Evolutionary conservation across 1,139 yeast genomes (phyloP).

Genomic region (Saccharomyces uvarum): DNA sequence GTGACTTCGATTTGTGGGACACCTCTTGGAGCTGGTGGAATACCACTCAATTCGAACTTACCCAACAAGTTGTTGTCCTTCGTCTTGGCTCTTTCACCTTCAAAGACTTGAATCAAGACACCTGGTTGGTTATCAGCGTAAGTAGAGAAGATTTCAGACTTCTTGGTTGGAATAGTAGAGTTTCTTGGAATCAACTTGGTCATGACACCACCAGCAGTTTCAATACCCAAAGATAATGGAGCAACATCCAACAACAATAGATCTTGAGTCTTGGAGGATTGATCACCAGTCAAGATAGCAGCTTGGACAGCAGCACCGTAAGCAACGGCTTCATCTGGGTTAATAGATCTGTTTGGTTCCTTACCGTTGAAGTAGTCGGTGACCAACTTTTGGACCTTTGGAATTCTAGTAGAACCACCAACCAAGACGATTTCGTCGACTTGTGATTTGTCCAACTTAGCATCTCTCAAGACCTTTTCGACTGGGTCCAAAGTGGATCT

Average conservation of each 20-base stretch:
- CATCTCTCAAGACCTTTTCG: slow-evolving; percentile 71
- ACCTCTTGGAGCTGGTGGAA: slow-evolving; percentile 97
- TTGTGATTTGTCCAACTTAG: slow-evolving; percentile 64
- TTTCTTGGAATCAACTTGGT: slow-evolving; percentile 93
- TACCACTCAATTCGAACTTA: slow-evolving; percentile 87
- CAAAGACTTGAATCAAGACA: slow-evolving; percentile 88
- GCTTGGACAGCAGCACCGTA: slow-evolving; percentile 77
- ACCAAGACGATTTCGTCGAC: slow-evolving; percentile 78
- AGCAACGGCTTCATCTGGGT: slow-evolving; percentile 69
- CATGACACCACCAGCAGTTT: slow-evolving; percentile 97
- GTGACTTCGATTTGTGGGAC: slow-evolving; percentile 96
- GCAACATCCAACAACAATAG: slow-evolving; percentile 82
- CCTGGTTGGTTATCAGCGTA: slow-evolving; percentile 96
- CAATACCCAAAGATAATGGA: slow-evolving; percentile 91
- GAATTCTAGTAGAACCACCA: slow-evolving; percentile 89
- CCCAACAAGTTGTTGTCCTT: slow-evolving; percentile 92
- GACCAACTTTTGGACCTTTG: slow-evolving; percentile 77
- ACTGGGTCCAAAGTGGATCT: slow-evolving; percentile 76
- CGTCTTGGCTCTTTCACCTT: slow-evolving; percentile 93
- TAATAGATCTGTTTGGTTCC: slow-evolving; percentile 74
- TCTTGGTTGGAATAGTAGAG: slow-evolving; percentile 92
- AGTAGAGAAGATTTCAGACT: slow-evolving; percentile 92
- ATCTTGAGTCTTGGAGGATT: slow-evolving; percentile 72
- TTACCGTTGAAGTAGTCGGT: slow-evolving; percentile 81
- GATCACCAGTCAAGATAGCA: slow-evolving; percentile 84